Evolutionary conservation across 2,329 filamentous ascomycete genomes (phyloP).

Genomic region (Paraconiothyrium sp.): DNA sequence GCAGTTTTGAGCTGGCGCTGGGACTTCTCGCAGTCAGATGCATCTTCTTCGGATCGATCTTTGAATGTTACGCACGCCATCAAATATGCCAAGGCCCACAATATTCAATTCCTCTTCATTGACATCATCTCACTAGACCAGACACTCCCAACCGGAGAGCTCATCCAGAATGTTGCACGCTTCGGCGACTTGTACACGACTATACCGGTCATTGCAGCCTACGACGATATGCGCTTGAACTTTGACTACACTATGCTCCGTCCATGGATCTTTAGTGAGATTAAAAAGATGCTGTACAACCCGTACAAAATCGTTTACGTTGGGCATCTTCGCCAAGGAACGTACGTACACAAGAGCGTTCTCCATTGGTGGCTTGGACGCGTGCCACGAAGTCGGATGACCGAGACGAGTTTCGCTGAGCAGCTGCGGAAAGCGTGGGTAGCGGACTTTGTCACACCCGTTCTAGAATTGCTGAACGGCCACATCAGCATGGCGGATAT

Average conservation of each 20-base stretch:
- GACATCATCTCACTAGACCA: background rate
- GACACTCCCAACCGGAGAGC: background rate
- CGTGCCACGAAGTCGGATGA: background rate
- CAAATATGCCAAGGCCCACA: background rate
- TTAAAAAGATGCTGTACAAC: background rate
- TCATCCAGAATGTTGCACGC: background rate
- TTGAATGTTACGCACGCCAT: background rate
- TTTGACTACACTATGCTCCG: background rate
- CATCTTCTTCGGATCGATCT: background rate
- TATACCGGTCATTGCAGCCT: background rate
- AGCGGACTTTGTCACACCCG: background rate
- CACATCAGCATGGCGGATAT: background rate
- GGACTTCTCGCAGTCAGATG: background rate
- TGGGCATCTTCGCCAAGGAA: conserved; percentile 1
- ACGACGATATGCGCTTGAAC: background rate
- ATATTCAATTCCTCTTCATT: background rate
- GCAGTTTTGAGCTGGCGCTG: background rate
- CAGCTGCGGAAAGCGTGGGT: background rate
- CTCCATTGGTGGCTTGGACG: background rate
- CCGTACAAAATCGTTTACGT: background rate
- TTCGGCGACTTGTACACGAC: background rate
- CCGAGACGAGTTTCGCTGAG: background rate
- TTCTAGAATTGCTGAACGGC: background rate
- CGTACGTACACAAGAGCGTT: background rate
- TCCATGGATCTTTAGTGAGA: conserved; percentile 1